Conservation (phyloP, 2,329 filamentous ascomycete species). For the Penicillium hesseltinei region DNA sequence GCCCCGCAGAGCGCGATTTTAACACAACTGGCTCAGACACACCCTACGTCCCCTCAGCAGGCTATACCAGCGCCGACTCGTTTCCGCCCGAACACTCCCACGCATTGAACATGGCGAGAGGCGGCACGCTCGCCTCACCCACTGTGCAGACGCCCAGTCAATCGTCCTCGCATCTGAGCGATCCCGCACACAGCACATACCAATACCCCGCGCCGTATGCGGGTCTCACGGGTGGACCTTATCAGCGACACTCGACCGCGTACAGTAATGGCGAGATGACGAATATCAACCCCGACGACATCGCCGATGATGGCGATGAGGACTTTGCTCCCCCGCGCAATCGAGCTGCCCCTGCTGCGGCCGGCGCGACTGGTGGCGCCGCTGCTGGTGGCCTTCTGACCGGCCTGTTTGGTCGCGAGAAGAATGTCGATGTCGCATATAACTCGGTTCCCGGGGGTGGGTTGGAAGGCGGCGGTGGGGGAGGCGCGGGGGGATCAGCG, state of each 20-base stretch:
- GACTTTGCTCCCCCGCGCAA: conserved; percentile 58
- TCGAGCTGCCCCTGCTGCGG: conserved; percentile 4
- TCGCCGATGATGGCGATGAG: conserved; percentile 86
- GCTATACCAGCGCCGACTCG: conserved; percentile 23
- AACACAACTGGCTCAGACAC: conserved; percentile 38
- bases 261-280: conserved; percentile 49
- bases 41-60: conserved; percentile 34
- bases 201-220: conserved; percentile 34
- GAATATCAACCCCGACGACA: conserved; percentile 71
- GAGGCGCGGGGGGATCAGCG: conserved; percentile 65
- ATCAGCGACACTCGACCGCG: conserved; percentile 56
- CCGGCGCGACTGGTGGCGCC: conserved; percentile 48
- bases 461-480: conserved; percentile 50
- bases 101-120: conserved; percentile 39
- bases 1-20: conserved; percentile 37
- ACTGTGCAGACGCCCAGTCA: conserved; percentile 35
- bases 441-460: conserved; percentile 50
- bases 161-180: conserved; percentile 31
- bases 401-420: conserved; percentile 43
- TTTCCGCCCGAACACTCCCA: conserved; percentile 41
- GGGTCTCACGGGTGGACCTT: conserved; percentile 60
- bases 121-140: conserved; percentile 33
- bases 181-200: conserved; percentile 43
- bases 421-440: conserved; percentile 51
- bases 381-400: conserved; percentile 45